These are phyloP conservation scores for Lactifluus hygrophoroides DNA, from an alignment of 768 basidiomycete genomes.

Conservation along the genomic window DNA sequence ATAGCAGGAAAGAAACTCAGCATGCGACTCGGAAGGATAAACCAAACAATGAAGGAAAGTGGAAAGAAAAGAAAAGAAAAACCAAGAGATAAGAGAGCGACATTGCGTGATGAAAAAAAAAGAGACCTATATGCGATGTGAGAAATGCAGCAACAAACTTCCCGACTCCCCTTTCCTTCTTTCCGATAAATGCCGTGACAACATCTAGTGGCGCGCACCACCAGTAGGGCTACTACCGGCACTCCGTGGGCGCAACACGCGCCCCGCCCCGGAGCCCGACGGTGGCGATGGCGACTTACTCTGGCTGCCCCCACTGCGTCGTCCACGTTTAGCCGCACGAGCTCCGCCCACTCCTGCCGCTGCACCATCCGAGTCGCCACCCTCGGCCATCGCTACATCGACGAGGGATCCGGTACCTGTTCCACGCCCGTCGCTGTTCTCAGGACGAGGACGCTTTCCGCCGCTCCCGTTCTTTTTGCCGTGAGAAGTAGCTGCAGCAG, in stretches of 20 bases:
- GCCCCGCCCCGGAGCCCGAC: not conserved
- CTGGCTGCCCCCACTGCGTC: not conserved
- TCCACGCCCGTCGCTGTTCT: not conserved
- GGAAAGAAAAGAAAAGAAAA: too few relatives aligned
- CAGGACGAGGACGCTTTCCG: too few relatives aligned
- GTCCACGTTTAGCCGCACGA: constrained; percentile 3
- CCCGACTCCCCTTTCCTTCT: not conserved
- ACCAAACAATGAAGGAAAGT: not conserved
- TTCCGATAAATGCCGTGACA: not conserved
- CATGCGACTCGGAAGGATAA: not conserved
- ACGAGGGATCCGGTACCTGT: not conserved
- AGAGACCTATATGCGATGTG: not conserved
- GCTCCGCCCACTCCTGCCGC: not conserved
- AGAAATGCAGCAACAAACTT: not conserved
- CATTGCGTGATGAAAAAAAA: not conserved
- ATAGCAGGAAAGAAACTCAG: not conserved
- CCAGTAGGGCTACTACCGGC: not conserved
- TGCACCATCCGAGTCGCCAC: not conserved
- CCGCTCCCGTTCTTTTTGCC: too few relatives aligned
- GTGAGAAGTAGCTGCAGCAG: not conserved
- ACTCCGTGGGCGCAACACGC: constrained; percentile 5
- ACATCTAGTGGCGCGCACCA: not conserved
- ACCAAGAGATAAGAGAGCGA: not conserved
- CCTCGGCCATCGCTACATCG: constrained; percentile 6
- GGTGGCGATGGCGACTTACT: not conserved